phyloP scores from a whole-genome alignment of 2,329 filamentous ascomycete genomes.

The Arthrinium puccinioides region DNA sequence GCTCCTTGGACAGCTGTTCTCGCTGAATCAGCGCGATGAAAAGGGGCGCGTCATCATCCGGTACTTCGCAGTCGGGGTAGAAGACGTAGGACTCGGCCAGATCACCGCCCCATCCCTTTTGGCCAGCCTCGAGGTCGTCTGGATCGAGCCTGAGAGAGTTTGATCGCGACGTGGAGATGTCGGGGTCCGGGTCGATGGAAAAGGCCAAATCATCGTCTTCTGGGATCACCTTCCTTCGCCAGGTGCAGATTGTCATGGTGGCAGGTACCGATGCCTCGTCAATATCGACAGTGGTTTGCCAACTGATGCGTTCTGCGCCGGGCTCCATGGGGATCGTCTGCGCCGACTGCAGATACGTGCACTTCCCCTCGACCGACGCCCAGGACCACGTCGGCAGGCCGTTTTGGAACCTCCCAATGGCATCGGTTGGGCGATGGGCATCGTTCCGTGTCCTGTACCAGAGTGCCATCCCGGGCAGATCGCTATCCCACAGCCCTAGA shows the following conservation, averaged over 20 bases:
- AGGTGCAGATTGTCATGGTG: not conserved
- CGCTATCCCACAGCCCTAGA: slow-evolving; percentile 6
- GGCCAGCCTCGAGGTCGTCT: not conserved
- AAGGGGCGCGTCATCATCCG: not conserved
- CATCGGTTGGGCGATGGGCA: not conserved
- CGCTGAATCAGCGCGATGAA: not conserved
- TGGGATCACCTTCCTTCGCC: not conserved
- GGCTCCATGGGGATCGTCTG: not conserved
- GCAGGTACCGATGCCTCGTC: not conserved
- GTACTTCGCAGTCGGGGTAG: slow-evolving; percentile 3
- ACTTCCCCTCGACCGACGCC: slow-evolving; percentile 4
- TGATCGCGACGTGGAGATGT: not conserved
- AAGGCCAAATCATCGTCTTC: not conserved
- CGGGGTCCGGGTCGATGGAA: not conserved
- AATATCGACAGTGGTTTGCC: slow-evolving; percentile 1
- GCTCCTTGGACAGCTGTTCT: not conserved
- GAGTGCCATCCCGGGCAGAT: slow-evolving; percentile 1
- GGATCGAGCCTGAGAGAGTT: not conserved
- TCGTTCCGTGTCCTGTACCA: slow-evolving; percentile 1
- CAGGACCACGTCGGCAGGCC: slow-evolving; percentile 5
- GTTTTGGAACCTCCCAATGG: not conserved
- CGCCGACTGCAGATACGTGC: not conserved
- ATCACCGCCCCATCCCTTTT: slow-evolving; percentile 1
- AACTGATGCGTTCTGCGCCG: slow-evolving; percentile 1
- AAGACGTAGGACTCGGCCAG: slow-evolving; percentile 2